These are phyloP conservation scores for Vinca minor DNA, from an alignment of 257 asterid species.

Conservation along the genomic window DNA sequence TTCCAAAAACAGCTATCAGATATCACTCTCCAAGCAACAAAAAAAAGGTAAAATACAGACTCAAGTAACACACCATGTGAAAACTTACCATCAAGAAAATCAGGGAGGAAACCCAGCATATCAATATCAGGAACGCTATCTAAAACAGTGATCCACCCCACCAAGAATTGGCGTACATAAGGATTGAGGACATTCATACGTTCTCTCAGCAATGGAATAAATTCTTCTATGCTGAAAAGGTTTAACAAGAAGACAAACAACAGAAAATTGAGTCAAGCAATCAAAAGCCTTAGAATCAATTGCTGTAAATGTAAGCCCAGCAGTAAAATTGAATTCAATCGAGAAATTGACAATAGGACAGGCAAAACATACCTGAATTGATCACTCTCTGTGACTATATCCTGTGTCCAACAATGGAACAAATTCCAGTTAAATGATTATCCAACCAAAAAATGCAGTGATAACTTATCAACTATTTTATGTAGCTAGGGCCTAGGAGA, in stretches of 20 bases:
- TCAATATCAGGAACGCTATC: conserved; percentile 99
- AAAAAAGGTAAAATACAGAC: neutral
- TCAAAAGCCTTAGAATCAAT: neutral
- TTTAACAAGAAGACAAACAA: neutral
- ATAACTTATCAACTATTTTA: neutral
- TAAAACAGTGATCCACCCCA: conserved; percentile 98
- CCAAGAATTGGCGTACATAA: conserved; percentile 95
- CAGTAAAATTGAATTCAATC: conserved; percentile 4
- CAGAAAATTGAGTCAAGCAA: conserved; percentile 4
- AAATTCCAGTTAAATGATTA: neutral
- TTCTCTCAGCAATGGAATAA: conserved; percentile 91
- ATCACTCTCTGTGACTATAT: conserved; percentile 97
- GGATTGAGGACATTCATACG: conserved; percentile 97
- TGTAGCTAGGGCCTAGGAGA: neutral
- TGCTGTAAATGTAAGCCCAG: neutral
- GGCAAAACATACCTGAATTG: conserved; percentile 73
- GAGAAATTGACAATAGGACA: conserved; percentile 13
- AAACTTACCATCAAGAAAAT: conserved; percentile 93
- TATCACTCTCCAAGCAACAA: neutral
- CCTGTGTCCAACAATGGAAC: conserved; percentile 49
- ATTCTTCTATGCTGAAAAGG: conserved; percentile 84
- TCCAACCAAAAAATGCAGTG: neutral
- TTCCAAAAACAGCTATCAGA: neutral
- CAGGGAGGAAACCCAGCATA: conserved; percentile 99
- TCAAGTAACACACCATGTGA: conserved; percentile 6